phyloP scores from a whole-genome alignment of 1,284 basidiomycete species.

The Schizophyllum amplum region DNA sequence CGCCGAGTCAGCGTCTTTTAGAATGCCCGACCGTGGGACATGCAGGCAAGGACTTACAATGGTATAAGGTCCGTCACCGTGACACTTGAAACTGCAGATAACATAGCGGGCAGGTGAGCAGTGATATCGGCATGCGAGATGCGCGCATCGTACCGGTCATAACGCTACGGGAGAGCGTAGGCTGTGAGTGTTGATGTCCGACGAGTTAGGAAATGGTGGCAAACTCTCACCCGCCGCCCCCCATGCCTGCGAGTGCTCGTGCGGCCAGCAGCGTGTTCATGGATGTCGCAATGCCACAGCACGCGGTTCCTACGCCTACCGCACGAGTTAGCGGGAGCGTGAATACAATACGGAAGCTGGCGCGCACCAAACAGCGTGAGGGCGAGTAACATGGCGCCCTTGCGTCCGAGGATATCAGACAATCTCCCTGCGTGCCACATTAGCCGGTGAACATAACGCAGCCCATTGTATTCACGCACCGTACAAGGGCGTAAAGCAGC shows the following conservation, averaged over 20 bases:
- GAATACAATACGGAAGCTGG: not conserved
- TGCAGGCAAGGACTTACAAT: slow-evolving; percentile 41
- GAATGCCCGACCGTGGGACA: slow-evolving; percentile 5
- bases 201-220: slow-evolving; percentile 9
- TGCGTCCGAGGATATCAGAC: slow-evolving; percentile 82
- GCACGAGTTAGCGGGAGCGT: not conserved
- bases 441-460: slow-evolving; percentile 12
- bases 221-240: slow-evolving; percentile 70
- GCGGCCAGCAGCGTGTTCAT: slow-evolving; percentile 80
- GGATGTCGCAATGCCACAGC: slow-evolving; percentile 76
- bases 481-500: slow-evolving; percentile 87
- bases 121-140: slow-evolving; percentile 6
- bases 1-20: slow-evolving; percentile 5
- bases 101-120: slow-evolving; percentile 1
- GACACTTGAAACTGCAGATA: slow-evolving; percentile 58
- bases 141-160: slow-evolving; percentile 60
- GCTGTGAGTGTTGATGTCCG: slow-evolving; percentile 2
- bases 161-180: slow-evolving; percentile 37
- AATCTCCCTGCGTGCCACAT: slow-evolving; percentile 54
- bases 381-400: slow-evolving; percentile 77
- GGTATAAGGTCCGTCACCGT: slow-evolving; percentile 76
- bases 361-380: slow-evolving; percentile 69
- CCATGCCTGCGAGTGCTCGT: slow-evolving; percentile 82
- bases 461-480: slow-evolving; percentile 36
- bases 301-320: slow-evolving; percentile 69